phyloP scores from a whole-genome alignment of 805 yeast genomes.

The Scheffersomyces ergatensis region DNA sequence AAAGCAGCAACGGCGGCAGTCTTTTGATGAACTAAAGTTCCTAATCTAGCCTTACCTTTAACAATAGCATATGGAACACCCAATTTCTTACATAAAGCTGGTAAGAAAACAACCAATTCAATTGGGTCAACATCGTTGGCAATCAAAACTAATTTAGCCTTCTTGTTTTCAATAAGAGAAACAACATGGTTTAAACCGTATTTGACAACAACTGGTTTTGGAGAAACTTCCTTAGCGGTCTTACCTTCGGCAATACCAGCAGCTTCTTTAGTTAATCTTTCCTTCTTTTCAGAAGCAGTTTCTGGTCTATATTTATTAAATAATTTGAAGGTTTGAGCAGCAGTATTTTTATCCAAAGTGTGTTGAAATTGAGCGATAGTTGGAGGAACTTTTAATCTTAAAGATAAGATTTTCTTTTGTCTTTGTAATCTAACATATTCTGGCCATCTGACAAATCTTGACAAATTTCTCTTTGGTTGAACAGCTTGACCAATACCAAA shows the following conservation, averaged over 20 bases:
- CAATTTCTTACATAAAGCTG: constrained; percentile 99
- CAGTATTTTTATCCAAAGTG: constrained; percentile 97
- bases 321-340: constrained; percentile 93
- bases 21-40: constrained; percentile 90
- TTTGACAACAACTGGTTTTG: constrained; percentile 95
- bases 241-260: constrained; percentile 98
- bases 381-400: constrained; percentile 99
- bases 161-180: constrained; percentile 95
- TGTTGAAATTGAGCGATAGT: constrained; percentile 95
- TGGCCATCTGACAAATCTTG: constrained; percentile 99
- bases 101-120: constrained; percentile 94
- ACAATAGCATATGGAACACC: constrained; percentile 76
- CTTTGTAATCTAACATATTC: constrained; percentile 97
- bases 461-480: constrained; percentile 94
- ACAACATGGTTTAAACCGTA: constrained; percentile 99
- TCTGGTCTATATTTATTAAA: constrained; percentile 99
- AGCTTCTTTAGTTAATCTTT: constrained; percentile 97
- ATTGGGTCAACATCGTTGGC: constrained; percentile 99
- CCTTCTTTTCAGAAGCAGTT: constrained; percentile 96
- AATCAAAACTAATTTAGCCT: constrained; percentile 94
- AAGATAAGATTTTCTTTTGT: constrained; percentile 92
- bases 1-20: constrained; percentile 96
- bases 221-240: constrained; percentile 92
- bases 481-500: constrained; percentile 95
- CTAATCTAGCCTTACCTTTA: constrained; percentile 46